These are phyloP conservation scores for Eimeria acervulina DNA, from an alignment of 169 alveolate species.

Conservation along the genomic window DNA sequence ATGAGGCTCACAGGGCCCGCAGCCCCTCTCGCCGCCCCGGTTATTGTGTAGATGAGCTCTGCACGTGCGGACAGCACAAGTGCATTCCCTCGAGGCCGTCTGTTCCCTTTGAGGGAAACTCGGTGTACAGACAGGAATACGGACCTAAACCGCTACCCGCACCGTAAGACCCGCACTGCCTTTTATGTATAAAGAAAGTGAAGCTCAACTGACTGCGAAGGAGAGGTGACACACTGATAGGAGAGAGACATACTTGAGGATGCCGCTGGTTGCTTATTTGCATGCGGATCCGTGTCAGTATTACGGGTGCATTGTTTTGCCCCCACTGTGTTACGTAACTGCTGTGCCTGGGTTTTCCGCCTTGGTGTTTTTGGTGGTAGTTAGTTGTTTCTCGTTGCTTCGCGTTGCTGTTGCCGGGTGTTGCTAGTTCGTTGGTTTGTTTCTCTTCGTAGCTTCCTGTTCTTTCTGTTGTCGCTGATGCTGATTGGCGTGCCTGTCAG, in stretches of 20 bases:
- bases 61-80: conserved; percentile 88
- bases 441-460: not conserved
- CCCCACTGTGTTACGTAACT: not conserved
- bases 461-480: not conserved
- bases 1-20: conserved; percentile 85
- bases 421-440: not conserved
- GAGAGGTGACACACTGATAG: no score
- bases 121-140: conserved; percentile 85
- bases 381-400: not conserved
- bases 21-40: conserved; percentile 87
- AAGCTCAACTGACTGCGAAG: no score
- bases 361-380: not conserved
- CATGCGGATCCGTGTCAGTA: no score
- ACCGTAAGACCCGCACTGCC: conserved; percentile 29
- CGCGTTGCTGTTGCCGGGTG: not conserved
- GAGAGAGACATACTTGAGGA: no score
- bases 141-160: conserved; percentile 85
- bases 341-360: not conserved
- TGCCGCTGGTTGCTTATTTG: no score
- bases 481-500: not conserved
- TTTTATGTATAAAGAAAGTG: no score
- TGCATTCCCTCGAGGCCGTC: conserved; percentile 84
- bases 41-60: conserved; percentile 88
- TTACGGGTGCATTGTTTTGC: no score
- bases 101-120: conserved; percentile 87